phyloP scores from a whole-genome alignment of 2,329 filamentous ascomycete species.

The Trichophyton benhamiae region DNA sequence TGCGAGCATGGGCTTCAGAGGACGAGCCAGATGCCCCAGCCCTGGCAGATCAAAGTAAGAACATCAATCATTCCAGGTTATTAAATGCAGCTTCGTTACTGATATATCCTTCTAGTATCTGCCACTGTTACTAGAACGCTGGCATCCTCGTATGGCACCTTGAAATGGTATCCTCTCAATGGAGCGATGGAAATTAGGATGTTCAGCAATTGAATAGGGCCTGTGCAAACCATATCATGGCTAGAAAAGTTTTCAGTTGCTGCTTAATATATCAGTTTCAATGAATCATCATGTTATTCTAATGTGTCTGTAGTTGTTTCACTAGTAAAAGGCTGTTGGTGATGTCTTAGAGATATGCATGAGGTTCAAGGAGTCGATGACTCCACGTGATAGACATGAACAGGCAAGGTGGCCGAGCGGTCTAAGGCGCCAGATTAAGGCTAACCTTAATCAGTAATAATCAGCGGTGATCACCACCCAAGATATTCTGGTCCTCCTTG shows the following conservation, averaged over 20 bases:
- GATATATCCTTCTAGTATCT: not conserved
- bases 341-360: not conserved
- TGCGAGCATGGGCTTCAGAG: no score
- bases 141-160: not conserved
- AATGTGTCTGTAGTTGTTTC: not conserved
- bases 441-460: slow-evolving; percentile 1
- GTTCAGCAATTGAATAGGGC: no score
- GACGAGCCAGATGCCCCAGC: not conserved
- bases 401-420: slow-evolving; percentile 4
- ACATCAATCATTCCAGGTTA: not conserved
- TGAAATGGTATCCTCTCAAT: not conserved
- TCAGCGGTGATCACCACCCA: not conserved
- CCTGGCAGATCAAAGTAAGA: not conserved
- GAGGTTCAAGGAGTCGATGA: not conserved
- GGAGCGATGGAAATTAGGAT: not conserved
- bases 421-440: slow-evolving; percentile 5
- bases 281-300: not conserved
- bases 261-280: no score
- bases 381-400: slow-evolving; percentile 1
- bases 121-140: not conserved
- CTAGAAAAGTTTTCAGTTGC: no score
- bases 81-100: not conserved
- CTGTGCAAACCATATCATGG: no score
- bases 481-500: slow-evolving; percentile 1
- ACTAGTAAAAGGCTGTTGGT: not conserved